Conservation (phyloP, 2,329 filamentous ascomycete genomes). For the Fusarium burgessii region DNA sequence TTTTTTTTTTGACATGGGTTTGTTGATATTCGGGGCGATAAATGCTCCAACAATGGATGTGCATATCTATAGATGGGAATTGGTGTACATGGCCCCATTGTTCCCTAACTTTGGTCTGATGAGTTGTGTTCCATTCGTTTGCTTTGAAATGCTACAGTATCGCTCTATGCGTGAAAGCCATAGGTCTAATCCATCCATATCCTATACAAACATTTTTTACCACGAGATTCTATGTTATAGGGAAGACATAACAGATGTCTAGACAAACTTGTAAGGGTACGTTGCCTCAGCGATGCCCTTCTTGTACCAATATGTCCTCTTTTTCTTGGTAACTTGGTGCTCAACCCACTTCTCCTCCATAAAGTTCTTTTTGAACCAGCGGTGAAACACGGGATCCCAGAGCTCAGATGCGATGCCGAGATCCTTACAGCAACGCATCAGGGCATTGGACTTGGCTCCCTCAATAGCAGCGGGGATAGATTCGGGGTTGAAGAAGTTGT, state of each 20-base stretch:
- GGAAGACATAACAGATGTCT: neutral
- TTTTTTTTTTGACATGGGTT: slow-evolving; percentile 28
- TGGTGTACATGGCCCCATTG: slow-evolving; percentile 8
- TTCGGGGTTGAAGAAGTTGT: slow-evolving; percentile 91
- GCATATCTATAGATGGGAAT: slow-evolving; percentile 29
- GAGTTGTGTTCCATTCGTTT: slow-evolving; percentile 4
- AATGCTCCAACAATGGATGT: slow-evolving; percentile 15
- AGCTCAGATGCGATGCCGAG: slow-evolving; percentile 93
- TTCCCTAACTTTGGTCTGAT: slow-evolving; percentile 1
- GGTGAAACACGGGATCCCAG: slow-evolving; percentile 94
- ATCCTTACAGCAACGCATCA: slow-evolving; percentile 99
- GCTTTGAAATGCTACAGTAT: slow-evolving; percentile 8
- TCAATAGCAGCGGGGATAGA: slow-evolving; percentile 94
- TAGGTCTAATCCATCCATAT: slow-evolving; percentile 22
- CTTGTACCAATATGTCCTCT: slow-evolving; percentile 85
- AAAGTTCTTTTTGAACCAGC: slow-evolving; percentile 80
- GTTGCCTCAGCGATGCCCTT: slow-evolving; percentile 80
- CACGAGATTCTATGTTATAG: slow-evolving; percentile 13
- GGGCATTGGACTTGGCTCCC: slow-evolving; percentile 96
- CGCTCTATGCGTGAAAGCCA: slow-evolving; percentile 23
- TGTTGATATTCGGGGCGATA: neutral
- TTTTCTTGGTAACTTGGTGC: slow-evolving; percentile 87
- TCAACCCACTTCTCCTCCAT: slow-evolving; percentile 90
- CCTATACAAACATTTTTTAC: slow-evolving; percentile 21
- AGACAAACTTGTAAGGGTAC: slow-evolving; percentile 66